phyloP scores from a whole-genome alignment of 2,329 filamentous ascomycete genomes.

The Fusarium falciforme region DNA sequence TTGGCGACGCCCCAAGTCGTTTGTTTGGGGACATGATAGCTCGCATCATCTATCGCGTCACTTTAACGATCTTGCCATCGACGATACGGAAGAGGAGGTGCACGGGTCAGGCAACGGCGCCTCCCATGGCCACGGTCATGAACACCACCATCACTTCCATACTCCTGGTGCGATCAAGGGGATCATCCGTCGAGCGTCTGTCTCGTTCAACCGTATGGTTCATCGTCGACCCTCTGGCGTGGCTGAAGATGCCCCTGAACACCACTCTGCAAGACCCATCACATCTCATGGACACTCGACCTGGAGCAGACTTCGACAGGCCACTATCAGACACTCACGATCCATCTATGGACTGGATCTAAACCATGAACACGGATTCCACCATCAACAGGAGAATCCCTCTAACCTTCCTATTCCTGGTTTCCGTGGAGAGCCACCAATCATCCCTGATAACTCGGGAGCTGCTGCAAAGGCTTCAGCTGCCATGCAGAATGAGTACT shows the following conservation, averaged over 20 bases:
- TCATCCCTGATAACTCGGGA: constrained; percentile 70
- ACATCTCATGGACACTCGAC: constrained; percentile 58
- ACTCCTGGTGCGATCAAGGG: constrained; percentile 57
- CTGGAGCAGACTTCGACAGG: constrained; percentile 65
- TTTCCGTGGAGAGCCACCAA: constrained; percentile 64
- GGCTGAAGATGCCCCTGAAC: constrained; percentile 41
- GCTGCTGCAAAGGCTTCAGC: constrained; percentile 72
- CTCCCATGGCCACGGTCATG: constrained; percentile 35
- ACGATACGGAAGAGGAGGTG: constrained; percentile 45
- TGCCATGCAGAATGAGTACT: constrained; percentile 67
- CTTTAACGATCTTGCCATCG: constrained; percentile 48
- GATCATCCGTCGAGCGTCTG: constrained; percentile 66
- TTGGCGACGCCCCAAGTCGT: constrained; percentile 62
- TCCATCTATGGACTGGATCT: constrained; percentile 57
- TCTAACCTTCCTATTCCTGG: constrained; percentile 58
- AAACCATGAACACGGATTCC: constrained; percentile 38
- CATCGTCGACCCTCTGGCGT: constrained; percentile 59
- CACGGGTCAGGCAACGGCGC: constrained; percentile 36
- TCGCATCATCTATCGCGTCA: constrained; percentile 43
- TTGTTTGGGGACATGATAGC: constrained; percentile 49
- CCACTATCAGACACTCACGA: constrained; percentile 61
- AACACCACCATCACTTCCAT: constrained; percentile 42
- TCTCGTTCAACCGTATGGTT: constrained; percentile 65
- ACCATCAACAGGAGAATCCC: constrained; percentile 46
- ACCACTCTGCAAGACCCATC: constrained; percentile 50